These are phyloP conservation scores for Coffea eugenioides DNA, from an alignment of 257 asterid species.

Conservation along the genomic window DNA sequence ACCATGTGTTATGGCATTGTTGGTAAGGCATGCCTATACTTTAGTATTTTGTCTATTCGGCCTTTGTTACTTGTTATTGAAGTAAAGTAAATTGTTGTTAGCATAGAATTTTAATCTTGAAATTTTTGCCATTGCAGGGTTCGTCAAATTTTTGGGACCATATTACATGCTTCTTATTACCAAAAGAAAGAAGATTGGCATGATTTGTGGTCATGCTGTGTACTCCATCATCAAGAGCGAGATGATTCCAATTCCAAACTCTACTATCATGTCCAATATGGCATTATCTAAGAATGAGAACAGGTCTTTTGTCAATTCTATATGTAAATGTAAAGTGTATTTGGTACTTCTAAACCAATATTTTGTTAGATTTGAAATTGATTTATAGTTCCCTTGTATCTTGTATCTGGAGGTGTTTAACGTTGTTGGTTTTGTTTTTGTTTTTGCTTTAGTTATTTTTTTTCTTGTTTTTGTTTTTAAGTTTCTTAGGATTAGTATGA, in stretches of 20 bases:
- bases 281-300: slow-evolving; percentile 88
- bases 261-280: slow-evolving; percentile 61
- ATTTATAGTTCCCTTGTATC: slow-evolving; percentile 38
- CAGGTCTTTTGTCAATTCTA: slow-evolving; percentile 87
- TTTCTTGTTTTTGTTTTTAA: neutral
- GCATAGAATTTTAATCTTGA: slow-evolving; percentile 5
- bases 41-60: neutral
- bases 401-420: slow-evolving; percentile 39
- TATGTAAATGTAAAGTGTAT: slow-evolving; percentile 56
- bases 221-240: slow-evolving; percentile 73
- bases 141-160: slow-evolving; percentile 87
- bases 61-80: neutral
- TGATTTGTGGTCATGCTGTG: slow-evolving; percentile 87
- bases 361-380: slow-evolving; percentile 36
- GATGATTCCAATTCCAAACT: slow-evolving; percentile 70
- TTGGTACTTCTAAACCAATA: slow-evolving; percentile 40
- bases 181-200: slow-evolving; percentile 76
- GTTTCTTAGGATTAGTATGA: too few relatives aligned
- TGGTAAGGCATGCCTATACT: slow-evolving; percentile 47
- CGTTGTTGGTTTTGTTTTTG: slow-evolving; percentile 9
- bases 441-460: slow-evolving; percentile 6
- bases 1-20: slow-evolving; percentile 84
- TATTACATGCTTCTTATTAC: slow-evolving; percentile 91
- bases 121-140: slow-evolving; percentile 48
- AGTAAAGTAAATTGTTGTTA: neutral